Conservation (phyloP, 2,329 filamentous ascomycete species). For the Akanthomyces dipterigenus region DNA sequence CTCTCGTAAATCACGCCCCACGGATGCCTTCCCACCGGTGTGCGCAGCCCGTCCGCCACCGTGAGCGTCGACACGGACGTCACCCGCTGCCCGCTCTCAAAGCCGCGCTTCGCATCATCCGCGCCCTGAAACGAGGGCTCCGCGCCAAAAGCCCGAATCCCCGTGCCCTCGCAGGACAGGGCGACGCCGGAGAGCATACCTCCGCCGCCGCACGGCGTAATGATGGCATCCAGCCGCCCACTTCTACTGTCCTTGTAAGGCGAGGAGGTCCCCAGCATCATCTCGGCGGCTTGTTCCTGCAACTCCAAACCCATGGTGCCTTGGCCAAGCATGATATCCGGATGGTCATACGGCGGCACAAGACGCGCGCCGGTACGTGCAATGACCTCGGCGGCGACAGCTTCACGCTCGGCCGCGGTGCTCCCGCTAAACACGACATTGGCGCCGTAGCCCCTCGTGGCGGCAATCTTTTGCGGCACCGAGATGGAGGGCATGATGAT, state of each 20-base stretch:
- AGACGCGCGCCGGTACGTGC: slow-evolving; percentile 67
- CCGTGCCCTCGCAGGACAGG: slow-evolving; percentile 64
- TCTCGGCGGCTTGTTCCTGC: slow-evolving; percentile 59
- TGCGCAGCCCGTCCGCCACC: slow-evolving; percentile 82
- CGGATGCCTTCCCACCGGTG: slow-evolving; percentile 68
- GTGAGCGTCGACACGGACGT: slow-evolving; percentile 66
- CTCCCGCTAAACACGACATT: slow-evolving; percentile 74
- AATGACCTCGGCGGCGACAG: slow-evolving; percentile 62
- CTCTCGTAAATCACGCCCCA: slow-evolving; percentile 67
- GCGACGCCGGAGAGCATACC: slow-evolving; percentile 82
- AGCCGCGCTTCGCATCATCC: slow-evolving; percentile 72
- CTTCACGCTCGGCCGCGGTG: slow-evolving; percentile 75
- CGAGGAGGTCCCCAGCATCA: slow-evolving; percentile 32
- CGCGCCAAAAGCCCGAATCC: slow-evolving; percentile 73
- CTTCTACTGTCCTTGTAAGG: slow-evolving; percentile 11
- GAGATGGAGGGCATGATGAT: slow-evolving; percentile 91
- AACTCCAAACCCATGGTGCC: slow-evolving; percentile 85
- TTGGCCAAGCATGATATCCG: slow-evolving; percentile 85
- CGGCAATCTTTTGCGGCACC: slow-evolving; percentile 79
- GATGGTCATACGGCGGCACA: slow-evolving; percentile 88
- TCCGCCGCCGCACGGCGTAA: slow-evolving; percentile 81
- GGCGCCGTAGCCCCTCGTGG: slow-evolving; percentile 71
- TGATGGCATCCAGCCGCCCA: slow-evolving; percentile 57
- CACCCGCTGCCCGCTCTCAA: slow-evolving; percentile 58
- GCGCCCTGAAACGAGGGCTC: slow-evolving; percentile 79